A percentile compares a stretch with the other conserved stretches of the same genome.
Conservation (phyloP, 805 yeast species). For the Yarrowia sp. region DNA sequence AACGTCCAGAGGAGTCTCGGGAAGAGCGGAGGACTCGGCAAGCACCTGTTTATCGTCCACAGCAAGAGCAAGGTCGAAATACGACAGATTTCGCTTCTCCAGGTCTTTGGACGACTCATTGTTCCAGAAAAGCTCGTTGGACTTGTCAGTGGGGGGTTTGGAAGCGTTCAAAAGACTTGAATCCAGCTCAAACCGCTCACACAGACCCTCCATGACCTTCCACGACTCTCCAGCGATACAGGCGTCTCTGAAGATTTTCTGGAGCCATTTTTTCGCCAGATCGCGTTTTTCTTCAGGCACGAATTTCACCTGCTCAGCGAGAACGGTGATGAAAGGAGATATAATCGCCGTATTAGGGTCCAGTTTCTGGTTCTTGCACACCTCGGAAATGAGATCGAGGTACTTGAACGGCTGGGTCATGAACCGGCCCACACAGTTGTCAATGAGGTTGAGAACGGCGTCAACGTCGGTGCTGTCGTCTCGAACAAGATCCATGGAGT, state of each 20-base stretch:
- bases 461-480: conserved; percentile 39
- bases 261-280: conserved; percentile 58
- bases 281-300: conserved; percentile 48
- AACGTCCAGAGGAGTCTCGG: conserved; percentile 25
- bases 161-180: neutral
- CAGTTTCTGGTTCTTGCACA: conserved; percentile 39
- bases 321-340: conserved; percentile 64
- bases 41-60: conserved; percentile 16
- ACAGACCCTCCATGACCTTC: conserved; percentile 40
- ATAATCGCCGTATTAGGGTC: conserved; percentile 49
- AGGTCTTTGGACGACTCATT: neutral
- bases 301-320: conserved; percentile 74
- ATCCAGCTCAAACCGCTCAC: conserved; percentile 12
- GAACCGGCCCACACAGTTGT: conserved; percentile 76
- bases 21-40: conserved; percentile 23
- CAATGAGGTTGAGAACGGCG: conserved; percentile 57
- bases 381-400: conserved; percentile 60
- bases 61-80: conserved; percentile 33
- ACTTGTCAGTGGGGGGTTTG: conserved; percentile 2
- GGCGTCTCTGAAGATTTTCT: conserved; percentile 57
- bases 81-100: conserved; percentile 18
- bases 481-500: conserved; percentile 21
- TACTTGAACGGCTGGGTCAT: conserved; percentile 83
- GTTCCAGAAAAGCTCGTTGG: conserved; percentile 30
- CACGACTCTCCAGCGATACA: conserved; percentile 66